Evolutionary conservation across 176 grass and related monocot genomes (phyloP), one percentile per base, ranked within the genome.

Genomic region (Poa pratensis): DNA sequence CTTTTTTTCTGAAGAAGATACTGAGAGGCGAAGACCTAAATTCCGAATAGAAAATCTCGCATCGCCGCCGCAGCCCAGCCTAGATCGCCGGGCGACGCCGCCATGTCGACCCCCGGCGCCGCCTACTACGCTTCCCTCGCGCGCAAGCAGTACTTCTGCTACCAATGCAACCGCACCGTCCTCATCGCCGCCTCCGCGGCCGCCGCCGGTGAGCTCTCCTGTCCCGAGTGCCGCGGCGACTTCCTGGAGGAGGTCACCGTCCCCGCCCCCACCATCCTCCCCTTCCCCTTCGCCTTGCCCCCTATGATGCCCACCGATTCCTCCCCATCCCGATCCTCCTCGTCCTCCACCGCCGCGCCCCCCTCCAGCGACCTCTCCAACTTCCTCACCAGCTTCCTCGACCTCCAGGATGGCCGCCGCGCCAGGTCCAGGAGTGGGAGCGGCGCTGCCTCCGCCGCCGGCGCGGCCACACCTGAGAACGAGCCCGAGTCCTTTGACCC

Each of bases 191-290:
- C 49, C 10, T 42, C 87, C 26, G 85, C 86, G 20, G 89, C 92
- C 14, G 88, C 84, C 34, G 84, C 79, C 57, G 81, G 81, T 12
- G 91, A 91, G 54, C 89, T 98, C 73, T 79, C 86, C 55, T 98
- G 96, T 80, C 93, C 96, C 46, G 85, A 92, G 5, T 98, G 96
- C 91, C 83, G 69, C 32, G 95, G 95, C 18, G 95, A 92, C 53
- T 97, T 97, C 92, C 50, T 97, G 58, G 95, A 97, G 88, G 95
- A 97, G 88, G 84, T 94, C 80, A 90, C 86, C 53, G 77, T 86
- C 80, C 76, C 94, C 4, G 86, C 87, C 73, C 83, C 91, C 60
- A 89, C 84, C 89, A 79, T 92, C 82, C 78, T 93, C 87, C 92
- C 91, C 69, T 82, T 72, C 72, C 85, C 91, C 67, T 84, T 84